Evolutionary conservation across 2,329 filamentous ascomycete species (phyloP).

Genomic region (Helotiales sp.): DNA sequence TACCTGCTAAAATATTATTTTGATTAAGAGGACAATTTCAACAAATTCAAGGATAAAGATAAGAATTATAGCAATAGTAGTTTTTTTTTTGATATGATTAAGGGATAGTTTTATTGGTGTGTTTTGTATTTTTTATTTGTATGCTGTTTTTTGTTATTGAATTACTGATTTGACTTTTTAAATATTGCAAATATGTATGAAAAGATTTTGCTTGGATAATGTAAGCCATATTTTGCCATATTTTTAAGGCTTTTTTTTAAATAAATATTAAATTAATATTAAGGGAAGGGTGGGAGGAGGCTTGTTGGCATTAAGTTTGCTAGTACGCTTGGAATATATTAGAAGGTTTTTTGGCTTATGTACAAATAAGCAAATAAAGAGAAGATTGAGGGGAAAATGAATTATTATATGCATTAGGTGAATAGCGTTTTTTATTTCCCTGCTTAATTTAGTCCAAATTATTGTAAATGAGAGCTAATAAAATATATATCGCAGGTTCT

Average conservation of each 20-base stretch:
- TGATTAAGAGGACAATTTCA: constrained; percentile 26
- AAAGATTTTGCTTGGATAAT: no score
- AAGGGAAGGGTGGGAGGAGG: no score
- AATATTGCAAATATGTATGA: constrained; percentile 30
- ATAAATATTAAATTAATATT: no score
- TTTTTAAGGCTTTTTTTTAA: no score
- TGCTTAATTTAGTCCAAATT: constrained; percentile 17
- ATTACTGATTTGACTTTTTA: constrained; percentile 23
- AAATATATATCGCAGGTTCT: constrained; percentile 33
- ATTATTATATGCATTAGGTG: constrained; percentile 29
- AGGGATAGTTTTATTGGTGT: constrained; percentile 28
- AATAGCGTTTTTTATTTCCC: constrained; percentile 24
- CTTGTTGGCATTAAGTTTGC: no score
- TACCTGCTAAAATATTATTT: constrained; percentile 3
- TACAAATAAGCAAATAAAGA: constrained; percentile 32
- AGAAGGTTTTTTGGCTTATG: no score
- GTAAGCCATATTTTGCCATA: no score
- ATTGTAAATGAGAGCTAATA: constrained; percentile 21
- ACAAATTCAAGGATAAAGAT: constrained; percentile 34
- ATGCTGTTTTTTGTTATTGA: constrained; percentile 23
- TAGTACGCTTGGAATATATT: no score
- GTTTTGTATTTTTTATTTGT: constrained; percentile 23
- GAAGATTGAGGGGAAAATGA: constrained; percentile 33
- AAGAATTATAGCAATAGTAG: constrained; percentile 32
- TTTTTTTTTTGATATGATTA: constrained; percentile 29